Base-by-base conservation (phyloP, 176 grass and related monocot genomes). In the Oryza glaberrima region DNA sequence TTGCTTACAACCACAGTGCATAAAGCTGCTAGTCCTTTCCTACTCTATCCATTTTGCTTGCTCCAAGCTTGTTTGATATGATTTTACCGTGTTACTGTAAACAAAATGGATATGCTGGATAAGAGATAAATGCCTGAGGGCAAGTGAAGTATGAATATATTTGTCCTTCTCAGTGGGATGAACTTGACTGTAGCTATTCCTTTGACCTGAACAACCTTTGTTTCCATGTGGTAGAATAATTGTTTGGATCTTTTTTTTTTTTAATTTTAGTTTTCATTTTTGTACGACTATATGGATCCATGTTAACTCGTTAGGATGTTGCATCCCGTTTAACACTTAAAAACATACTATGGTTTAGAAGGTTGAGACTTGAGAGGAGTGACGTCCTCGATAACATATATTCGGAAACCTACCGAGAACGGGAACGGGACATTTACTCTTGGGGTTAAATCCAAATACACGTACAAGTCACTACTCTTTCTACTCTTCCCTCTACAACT, bases 61-160 rank as follows among this genome's bases (percentile, higher is more conserved):
- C 51, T 69, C 65, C 44, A 51, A 47, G 22, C 23, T 68, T 88
- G 58, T 84, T 46, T 34, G 34, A 66, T 82, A 60, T 80, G 76
- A 44, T 47, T 84, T 68, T 79, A 63, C 23, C 46, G 34, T 72
- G 75, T 63, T 43, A 52, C 15, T 52, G 17, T 40, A 72, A 82
- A 64, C 10, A 80, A 84, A 61, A 43, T 60, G 64, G 3, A 84
- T 38, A 63, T n/a, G 44, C 25, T 45, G 46, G 19, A 7, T 77
- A 46, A 74, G 9, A 48, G 19, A 28, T 15, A 58, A 22, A 45
- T 49, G 19, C 65, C 66, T 38, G 22, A 80, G 41, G 51, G 6
- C 52, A 56, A 17, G 20, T 12, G 56, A 61, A n/a, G 56, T 61
- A n/a, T 61, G 6, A 9, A 61, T 41, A 9, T 22, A 61, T 54